These are phyloP conservation scores for Argentina anserina DNA, from an alignment of 306 rosid genomes.

Conservation along the genomic window DNA sequence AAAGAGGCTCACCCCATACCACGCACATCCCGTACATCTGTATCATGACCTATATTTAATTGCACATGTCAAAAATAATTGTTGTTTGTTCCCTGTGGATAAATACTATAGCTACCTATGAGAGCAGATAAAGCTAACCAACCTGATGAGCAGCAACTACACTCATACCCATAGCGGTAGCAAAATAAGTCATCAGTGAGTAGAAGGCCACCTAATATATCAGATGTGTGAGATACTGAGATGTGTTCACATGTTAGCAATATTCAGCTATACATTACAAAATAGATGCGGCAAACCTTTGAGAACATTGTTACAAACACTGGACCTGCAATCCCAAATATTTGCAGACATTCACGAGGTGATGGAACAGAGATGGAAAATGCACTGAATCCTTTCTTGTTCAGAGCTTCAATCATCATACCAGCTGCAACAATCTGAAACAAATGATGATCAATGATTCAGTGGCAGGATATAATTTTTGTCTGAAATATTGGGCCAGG, in stretches of 20 bases:
- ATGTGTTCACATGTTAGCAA: neutral
- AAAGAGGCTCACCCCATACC: conserved; percentile 97
- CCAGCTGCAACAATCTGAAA: conserved; percentile 59
- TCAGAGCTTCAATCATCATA: conserved; percentile 79
- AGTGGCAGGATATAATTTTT: conserved; percentile 10
- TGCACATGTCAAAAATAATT: neutral
- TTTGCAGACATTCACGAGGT: conserved; percentile 45
- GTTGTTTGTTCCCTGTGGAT: neutral
- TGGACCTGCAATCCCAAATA: conserved; percentile 76
- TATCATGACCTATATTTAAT: conserved; percentile 68
- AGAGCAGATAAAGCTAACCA: conserved; percentile 36
- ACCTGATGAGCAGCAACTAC: conserved; percentile 96
- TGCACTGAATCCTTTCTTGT: conserved; percentile 69
- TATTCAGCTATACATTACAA: neutral
- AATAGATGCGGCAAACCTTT: conserved; percentile 46
- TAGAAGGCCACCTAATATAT: conserved; percentile 70
- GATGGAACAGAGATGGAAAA: conserved; percentile 66
- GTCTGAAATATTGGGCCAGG: neutral
- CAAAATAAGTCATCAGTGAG: conserved; percentile 61
- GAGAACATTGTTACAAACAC: conserved; percentile 73
- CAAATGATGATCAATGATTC: neutral
- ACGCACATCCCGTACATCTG: conserved; percentile 68
- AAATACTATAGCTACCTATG: neutral
- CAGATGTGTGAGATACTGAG: neutral
- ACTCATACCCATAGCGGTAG: conserved; percentile 81